phyloP scores from a whole-genome alignment of 495 filamentous ascomycete species.

The Neurospora discreta region DNA sequence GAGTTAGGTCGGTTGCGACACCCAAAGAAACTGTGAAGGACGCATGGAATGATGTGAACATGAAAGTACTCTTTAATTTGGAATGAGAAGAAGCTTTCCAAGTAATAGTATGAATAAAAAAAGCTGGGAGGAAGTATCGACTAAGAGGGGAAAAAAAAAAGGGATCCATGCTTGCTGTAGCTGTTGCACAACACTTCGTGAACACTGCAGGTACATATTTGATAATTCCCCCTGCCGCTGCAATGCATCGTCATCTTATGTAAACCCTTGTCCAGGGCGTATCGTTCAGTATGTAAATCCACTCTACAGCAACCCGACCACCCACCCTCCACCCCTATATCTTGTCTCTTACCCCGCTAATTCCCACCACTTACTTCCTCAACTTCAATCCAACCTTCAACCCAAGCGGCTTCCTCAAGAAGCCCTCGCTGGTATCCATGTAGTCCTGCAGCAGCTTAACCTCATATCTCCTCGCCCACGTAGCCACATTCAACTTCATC shows the following conservation, averaged over 20 bases:
- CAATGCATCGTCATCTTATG: not conserved
- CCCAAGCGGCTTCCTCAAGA: conserved; percentile 76
- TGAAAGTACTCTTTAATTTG: no score
- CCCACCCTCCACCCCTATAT: not conserved
- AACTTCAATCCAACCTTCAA: conserved; percentile 54
- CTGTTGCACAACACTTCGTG: not conserved
- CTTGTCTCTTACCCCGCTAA: not conserved
- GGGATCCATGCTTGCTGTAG: no score
- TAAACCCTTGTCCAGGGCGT: not conserved
- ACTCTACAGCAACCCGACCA: not conserved
- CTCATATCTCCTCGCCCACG: conserved; percentile 65
- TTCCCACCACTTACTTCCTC: not conserved
- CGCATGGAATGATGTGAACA: no score
- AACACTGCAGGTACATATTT: not conserved
- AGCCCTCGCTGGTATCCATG: conserved; percentile 77
- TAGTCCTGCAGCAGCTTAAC: conserved; percentile 59
- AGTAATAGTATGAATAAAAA: no score
- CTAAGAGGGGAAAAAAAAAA: no score
- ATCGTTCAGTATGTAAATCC: not conserved
- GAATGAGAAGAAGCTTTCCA: no score
- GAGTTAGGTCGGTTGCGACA: not conserved
- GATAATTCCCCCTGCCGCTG: not conserved
- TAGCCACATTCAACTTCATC: conserved; percentile 66
- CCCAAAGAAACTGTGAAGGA: not conserved
- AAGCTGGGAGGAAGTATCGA: no score